Evolutionary conservation across 202 grass and related monocot species (phyloP), one percentile per base, ranked within the genome.

Genomic region (Zoysia matrella): DNA sequence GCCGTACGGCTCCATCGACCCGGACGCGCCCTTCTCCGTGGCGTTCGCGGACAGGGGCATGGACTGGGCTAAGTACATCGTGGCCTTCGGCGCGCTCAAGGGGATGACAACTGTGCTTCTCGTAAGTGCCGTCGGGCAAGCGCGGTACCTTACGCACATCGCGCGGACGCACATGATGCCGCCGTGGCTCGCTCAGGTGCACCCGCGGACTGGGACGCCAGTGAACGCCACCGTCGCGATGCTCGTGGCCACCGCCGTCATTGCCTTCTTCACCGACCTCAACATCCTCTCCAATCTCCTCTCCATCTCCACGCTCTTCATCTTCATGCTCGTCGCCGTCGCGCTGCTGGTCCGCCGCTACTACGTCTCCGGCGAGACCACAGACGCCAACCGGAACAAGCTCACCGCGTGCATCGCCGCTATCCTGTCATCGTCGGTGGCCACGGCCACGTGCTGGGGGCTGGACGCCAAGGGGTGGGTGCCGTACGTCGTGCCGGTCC

Each of bases 301-400:
- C 11, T 97, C 94, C 83, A 94, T 97, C 74, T 94, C 94, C 84
- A 97, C 94, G 47, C 88, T 97, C 74, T 97, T 97, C 83, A 94
- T 97, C 67, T 97, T 97, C 90, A 94, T 89, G 94, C 88, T 97
- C 55, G 94, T 97, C 47, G 86, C 92, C 45, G 72, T 97, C 2
- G 86, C 92, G 41, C 90, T 97, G 43, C 79, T 94, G n/a, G 86
- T 97, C n/a, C 83, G 92, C 4, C 86, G 94, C 0, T 87, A 97
- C 90, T 97, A 94, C 66, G 92, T 91, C n/a, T 11, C 75, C 9
- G 92, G 88, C 5, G 90, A 97, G 83, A 97, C 92, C 0, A 8
- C 83, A 1, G 5, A 0, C 0, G 57, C 82, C 11, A 3, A 94
- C 77, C 83, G 90, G 13, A 86, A 79, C 80, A 94, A 84, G 87